Evolutionary conservation across 1,284 basidiomycete species (phyloP), one percentile per base, ranked within the genome.

Genomic region (Omphalotus olearius): DNA sequence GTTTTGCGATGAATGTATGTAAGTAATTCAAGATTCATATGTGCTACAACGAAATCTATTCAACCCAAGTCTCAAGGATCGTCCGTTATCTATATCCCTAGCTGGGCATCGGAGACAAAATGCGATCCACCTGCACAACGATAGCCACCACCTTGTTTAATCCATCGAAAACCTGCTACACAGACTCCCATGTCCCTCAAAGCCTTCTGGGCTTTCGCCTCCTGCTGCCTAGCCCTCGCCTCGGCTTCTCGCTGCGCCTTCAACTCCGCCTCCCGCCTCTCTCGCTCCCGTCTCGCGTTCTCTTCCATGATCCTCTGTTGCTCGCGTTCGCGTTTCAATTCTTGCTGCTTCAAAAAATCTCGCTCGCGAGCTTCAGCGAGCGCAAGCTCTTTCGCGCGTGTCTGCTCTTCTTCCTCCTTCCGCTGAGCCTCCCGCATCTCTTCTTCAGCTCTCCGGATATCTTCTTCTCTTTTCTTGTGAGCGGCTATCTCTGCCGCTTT

Each of bases 111-210:
- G 6, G 50, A 48, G 7, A 84, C 64, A 43, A 67, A 77, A 64
- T 84, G 82, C 1, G 51, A 7, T 0, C 83, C 83, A 10, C 77
- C 83, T 2, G 69, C 67, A 59, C 83, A 85, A 2, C 74, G 66
- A 68, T 82, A 85, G 1, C 79, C 77, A 10, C 55, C 56, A 0
- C 42, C 38, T 45, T 71, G 64, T 49, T 68, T 69, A 44, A 78
- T 74, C 83, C 83, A 85, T 13, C 54, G 62, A 59, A 55, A 85
- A 1, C 83, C 82, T 20, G 59, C 69, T 4, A 63, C 56, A 57
- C 83, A 85, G 2, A 78, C 64, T 0, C 83, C 83, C 69, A 83
- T 73, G 0, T 57, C 23, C 3, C 72, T 67, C 14, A 85, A 57
- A 53, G 68, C 75, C 37, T 66, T 65, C 60, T 76, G 80, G 6